Conservation (phyloP, 2,329 filamentous ascomycete species). For the Ceratocystis cacaofunesta region DNA sequence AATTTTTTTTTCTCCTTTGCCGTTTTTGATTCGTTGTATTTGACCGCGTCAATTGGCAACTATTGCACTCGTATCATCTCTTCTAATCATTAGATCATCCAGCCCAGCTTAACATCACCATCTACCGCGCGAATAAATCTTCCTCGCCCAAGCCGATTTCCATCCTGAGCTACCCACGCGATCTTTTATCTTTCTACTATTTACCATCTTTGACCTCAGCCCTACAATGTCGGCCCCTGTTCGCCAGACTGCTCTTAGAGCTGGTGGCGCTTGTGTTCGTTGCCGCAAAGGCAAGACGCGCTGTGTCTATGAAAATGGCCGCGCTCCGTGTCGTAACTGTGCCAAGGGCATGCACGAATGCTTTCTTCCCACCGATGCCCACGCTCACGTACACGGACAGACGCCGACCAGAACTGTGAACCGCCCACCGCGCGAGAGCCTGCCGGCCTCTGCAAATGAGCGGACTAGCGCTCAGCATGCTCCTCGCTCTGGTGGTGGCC, state of each 20-base stretch:
- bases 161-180: background rate
- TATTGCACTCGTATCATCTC: no score
- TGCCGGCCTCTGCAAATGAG: slow-evolving; percentile 31
- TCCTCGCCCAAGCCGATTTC: background rate
- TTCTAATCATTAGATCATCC: background rate
- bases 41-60: no score
- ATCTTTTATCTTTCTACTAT: background rate
- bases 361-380: slow-evolving; percentile 45
- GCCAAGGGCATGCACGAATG: slow-evolving; percentile 50
- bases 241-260: slow-evolving; percentile 44
- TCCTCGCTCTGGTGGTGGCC: slow-evolving; percentile 30
- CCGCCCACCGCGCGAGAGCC: slow-evolving; percentile 37
- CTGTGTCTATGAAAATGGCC: slow-evolving; percentile 47
- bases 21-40: no score
- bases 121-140: no score
- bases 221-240: slow-evolving; percentile 32
- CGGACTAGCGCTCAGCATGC: slow-evolving; percentile 29
- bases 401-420: slow-evolving; percentile 37
- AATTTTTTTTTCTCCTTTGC: no score
- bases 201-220: background rate
- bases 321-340: slow-evolving; percentile 49
- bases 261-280: slow-evolving; percentile 46
- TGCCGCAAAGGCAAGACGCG: slow-evolving; percentile 51
- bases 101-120: no score
- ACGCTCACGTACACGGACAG: slow-evolving; percentile 44